Percentiles rank a stretch among this genome's conserved stretches.
phyloP scores from a whole-genome alignment of 1,284 basidiomycete species.

The Irpex rosettiformis region DNA sequence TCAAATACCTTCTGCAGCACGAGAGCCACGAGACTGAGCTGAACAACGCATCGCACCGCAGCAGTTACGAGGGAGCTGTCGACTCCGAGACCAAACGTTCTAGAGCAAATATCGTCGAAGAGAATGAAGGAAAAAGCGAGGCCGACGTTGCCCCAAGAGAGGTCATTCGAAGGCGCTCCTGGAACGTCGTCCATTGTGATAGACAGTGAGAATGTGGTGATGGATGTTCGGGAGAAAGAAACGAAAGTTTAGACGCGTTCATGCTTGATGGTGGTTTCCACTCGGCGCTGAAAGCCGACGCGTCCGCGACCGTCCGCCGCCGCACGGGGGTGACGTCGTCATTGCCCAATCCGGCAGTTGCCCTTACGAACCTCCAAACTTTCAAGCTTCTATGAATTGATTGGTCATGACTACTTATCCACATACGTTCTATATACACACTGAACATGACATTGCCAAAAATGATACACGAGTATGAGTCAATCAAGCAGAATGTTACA shows the following conservation, averaged over 20 bases:
- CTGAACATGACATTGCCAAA: too few species aligned
- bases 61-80: slow-evolving; percentile 67
- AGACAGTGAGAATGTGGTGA: background rate
- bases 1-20: slow-evolving; percentile 75
- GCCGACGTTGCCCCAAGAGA: slow-evolving; percentile 69
- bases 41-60: slow-evolving; percentile 70
- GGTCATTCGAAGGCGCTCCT: slow-evolving; percentile 20
- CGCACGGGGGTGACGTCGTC: background rate
- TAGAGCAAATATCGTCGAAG: slow-evolving; percentile 62
- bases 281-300: too few species aligned
- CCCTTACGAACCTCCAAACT: too few species aligned
- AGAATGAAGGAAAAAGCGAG: slow-evolving; percentile 73
- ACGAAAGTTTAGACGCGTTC: background rate
- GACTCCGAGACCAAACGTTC: slow-evolving; percentile 62
- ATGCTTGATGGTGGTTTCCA: too few species aligned
- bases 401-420: too few species aligned
- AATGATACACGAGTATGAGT: too few species aligned
- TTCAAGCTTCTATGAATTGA: too few species aligned
- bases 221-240: background rate
- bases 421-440: too few species aligned
- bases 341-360: background rate
- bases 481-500: too few species aligned
- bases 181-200: slow-evolving; percentile 8
- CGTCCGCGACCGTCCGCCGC: too few species aligned
- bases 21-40: slow-evolving; percentile 70